A percentile compares a stretch with the other conserved stretches of the same genome.
phyloP scores from a whole-genome alignment of 1,284 basidiomycete genomes.

The Leccinum subrobustum region DNA sequence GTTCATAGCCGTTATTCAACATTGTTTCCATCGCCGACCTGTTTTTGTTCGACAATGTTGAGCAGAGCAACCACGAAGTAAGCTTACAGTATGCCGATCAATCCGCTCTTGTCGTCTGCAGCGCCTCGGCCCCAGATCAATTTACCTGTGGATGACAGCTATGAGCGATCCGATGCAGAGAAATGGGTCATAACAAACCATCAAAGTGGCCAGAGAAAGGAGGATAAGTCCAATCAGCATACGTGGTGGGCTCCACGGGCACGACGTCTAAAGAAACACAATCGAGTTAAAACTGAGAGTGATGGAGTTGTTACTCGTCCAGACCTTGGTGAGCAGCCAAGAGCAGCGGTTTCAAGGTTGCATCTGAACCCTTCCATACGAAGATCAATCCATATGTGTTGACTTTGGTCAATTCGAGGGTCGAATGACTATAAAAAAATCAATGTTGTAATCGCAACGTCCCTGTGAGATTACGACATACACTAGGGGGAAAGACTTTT shows the following conservation, averaged over 20 bases:
- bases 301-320: background rate
- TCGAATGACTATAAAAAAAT: constrained; percentile 42
- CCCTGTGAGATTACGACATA: constrained; percentile 20
- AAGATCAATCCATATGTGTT: constrained; percentile 67
- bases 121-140: constrained; percentile 53
- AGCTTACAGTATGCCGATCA: constrained; percentile 44
- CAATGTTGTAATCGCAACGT: background rate
- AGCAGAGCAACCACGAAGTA: background rate
- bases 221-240: constrained; percentile 53
- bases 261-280: constrained; percentile 47
- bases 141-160: constrained; percentile 25
- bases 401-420: constrained; percentile 53
- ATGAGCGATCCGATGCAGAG: background rate
- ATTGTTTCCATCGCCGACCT: constrained; percentile 43
- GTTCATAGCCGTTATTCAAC: constrained; percentile 43
- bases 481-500: constrained; percentile 41
- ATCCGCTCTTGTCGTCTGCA: constrained; percentile 50
- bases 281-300: background rate
- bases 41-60: background rate
- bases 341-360: constrained; percentile 60
- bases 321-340: constrained; percentile 66
- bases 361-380: constrained; percentile 58
- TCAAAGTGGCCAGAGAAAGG: constrained; percentile 55
- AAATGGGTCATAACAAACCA: constrained; percentile 25
- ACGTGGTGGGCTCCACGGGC: constrained; percentile 53